Evolutionary conservation across 2,329 filamentous ascomycete species (phyloP).

Genomic region (Monascus ruber): DNA sequence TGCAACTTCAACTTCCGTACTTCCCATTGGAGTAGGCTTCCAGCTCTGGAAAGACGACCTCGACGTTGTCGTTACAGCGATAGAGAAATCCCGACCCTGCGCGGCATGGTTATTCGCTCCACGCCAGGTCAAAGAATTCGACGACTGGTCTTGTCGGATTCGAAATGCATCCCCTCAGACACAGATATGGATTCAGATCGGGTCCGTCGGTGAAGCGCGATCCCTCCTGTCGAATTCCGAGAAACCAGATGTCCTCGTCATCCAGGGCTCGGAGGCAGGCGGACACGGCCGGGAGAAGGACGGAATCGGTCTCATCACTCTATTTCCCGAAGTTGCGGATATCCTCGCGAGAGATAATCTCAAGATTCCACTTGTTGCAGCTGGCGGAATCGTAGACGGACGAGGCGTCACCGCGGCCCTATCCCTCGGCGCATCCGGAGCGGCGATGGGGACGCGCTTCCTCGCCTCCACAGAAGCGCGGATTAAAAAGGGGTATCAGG

Average conservation of each 20-base stretch:
- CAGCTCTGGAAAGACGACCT: conserved; percentile 31
- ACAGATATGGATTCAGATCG: conserved; percentile 46
- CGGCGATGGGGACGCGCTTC: conserved; percentile 53
- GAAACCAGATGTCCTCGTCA: conserved; percentile 41
- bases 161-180: conserved; percentile 32
- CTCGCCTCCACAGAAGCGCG: conserved; percentile 43
- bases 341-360: conserved; percentile 15
- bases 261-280: conserved; percentile 46
- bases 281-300: conserved; percentile 40
- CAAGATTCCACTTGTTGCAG: conserved; percentile 38
- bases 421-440: conserved; percentile 42
- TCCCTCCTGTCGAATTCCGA: conserved; percentile 25
- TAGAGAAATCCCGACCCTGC: conserved; percentile 26
- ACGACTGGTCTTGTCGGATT: conserved; percentile 35
- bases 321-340: conserved; percentile 44
- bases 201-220: conserved; percentile 39
- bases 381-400: conserved; percentile 44
- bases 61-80: conserved; percentile 15
- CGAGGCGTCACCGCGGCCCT: conserved; percentile 41
- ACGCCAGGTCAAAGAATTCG: conserved; percentile 20
- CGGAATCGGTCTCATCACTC: conserved; percentile 38
- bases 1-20: conserved; percentile 2
- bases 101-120: conserved; percentile 35
- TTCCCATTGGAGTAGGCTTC: conserved; percentile 31
- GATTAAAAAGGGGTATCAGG: conserved; percentile 41